phyloP scores from a whole-genome alignment of 2,329 filamentous ascomycete genomes.

The Sordariomycetes sp. region DNA sequence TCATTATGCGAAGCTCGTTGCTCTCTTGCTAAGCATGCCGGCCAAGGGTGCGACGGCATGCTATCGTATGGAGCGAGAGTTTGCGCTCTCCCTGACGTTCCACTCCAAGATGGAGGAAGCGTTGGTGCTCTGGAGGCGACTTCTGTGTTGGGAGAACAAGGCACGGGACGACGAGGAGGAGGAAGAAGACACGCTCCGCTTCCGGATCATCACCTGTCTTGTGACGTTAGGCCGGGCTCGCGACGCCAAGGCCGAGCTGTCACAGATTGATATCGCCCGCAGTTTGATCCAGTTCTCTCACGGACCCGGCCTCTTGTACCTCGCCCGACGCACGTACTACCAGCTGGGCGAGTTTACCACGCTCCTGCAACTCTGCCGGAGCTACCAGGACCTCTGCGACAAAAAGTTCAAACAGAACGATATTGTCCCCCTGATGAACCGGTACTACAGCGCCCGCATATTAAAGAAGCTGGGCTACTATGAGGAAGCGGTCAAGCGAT shows the following conservation, averaged over 20 bases:
- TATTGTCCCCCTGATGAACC: background rate
- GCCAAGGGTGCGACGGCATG: background rate
- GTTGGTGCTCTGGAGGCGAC: slow-evolving; percentile 1
- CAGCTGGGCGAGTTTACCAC: background rate
- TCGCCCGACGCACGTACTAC: background rate
- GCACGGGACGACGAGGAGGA: background rate
- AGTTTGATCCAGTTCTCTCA: slow-evolving; percentile 4
- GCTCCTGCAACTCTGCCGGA: background rate
- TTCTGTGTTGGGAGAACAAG: slow-evolving; percentile 1
- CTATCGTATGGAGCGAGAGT: slow-evolving; percentile 1
- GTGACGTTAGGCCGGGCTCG: background rate
- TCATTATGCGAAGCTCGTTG: background rate
- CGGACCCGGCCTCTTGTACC: background rate
- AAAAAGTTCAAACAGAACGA: background rate
- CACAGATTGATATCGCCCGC: background rate
- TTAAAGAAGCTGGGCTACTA: background rate
- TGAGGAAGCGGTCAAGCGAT: background rate
- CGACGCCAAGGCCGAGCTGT: slow-evolving; percentile 1
- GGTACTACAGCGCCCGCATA: slow-evolving; percentile 1
- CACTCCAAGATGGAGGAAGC: background rate
- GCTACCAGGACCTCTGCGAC: slow-evolving; percentile 1
- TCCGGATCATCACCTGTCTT: background rate
- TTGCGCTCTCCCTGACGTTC: slow-evolving; percentile 1
- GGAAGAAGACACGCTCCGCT: background rate
- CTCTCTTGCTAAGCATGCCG: background rate